phyloP scores from a whole-genome alignment of 352 stramenopile genomes.

The Phytophthora litchii region DNA sequence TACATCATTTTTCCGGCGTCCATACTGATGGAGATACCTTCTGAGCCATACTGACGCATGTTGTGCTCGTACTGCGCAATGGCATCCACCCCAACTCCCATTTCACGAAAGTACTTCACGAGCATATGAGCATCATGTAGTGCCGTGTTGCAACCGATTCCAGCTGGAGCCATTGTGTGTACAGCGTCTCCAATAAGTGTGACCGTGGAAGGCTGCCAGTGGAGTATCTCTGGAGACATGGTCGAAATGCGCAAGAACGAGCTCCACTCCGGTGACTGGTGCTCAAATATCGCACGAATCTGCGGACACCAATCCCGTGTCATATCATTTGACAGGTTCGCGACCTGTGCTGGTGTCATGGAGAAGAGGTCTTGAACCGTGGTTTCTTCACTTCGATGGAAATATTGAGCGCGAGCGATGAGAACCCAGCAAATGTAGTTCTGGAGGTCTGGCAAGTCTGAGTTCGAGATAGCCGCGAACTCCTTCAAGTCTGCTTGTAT shows the following conservation, averaged over 20 bases:
- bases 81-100: slow-evolving; percentile 52
- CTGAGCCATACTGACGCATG: slow-evolving; percentile 54
- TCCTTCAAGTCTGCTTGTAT: slow-evolving; percentile 39
- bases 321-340: slow-evolving; percentile 55
- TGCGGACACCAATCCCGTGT: slow-evolving; percentile 53
- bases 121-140: slow-evolving; percentile 58
- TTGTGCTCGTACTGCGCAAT: slow-evolving; percentile 57
- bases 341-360: slow-evolving; percentile 51
- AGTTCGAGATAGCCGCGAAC: slow-evolving; percentile 27
- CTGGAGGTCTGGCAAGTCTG: slow-evolving; percentile 30
- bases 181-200: slow-evolving; percentile 67
- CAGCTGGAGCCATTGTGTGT: slow-evolving; percentile 66
- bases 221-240: slow-evolving; percentile 50
- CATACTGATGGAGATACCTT: slow-evolving; percentile 51
- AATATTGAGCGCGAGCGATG: slow-evolving; percentile 47
- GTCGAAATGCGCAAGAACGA: slow-evolving; percentile 73
- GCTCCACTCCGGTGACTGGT: slow-evolving; percentile 51
- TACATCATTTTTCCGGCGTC: slow-evolving; percentile 55
- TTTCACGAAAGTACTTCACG: slow-evolving; percentile 44
- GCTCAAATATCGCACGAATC: slow-evolving; percentile 49
- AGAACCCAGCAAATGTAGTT: slow-evolving; percentile 74
- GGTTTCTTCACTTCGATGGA: slow-evolving; percentile 42
- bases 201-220: slow-evolving; percentile 50
- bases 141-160: slow-evolving; percentile 61
- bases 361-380: slow-evolving; percentile 51